Conservation (phyloP, 305 asterid species). For the Solanum hybrid region DNA sequence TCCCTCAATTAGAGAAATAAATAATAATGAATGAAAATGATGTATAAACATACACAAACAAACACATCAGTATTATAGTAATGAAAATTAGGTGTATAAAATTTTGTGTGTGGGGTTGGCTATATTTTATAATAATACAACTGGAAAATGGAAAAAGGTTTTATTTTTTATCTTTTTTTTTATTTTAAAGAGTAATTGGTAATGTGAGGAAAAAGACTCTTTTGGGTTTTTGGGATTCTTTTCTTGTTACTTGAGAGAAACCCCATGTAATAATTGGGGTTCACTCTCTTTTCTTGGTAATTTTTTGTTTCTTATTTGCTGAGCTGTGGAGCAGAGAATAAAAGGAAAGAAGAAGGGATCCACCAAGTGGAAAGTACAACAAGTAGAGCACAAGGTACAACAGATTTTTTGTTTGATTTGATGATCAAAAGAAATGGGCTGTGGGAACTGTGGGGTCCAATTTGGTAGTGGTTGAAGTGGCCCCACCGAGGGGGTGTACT, state of each 20-base stretch:
- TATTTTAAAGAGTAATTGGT: not conserved
- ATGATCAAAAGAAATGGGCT: constrained; percentile 2
- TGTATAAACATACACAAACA: constrained; percentile 34
- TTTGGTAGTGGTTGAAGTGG: constrained; percentile 10
- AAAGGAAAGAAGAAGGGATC: constrained; percentile 26
- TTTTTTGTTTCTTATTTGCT: not conserved
- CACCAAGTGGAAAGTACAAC: constrained; percentile 34
- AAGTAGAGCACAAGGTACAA: constrained; percentile 35
- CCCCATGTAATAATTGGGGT: not conserved
- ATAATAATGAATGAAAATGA: constrained; percentile 50
- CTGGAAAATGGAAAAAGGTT: constrained; percentile 23
- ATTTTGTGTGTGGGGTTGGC: not conserved
- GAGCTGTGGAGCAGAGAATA: constrained; percentile 31
- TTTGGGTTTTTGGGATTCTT: constrained; percentile 14
- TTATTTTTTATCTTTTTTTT: constrained; percentile 8
- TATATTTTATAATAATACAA: not conserved
- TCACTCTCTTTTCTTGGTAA: constrained; percentile 5
- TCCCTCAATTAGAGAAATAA: constrained; percentile 7
- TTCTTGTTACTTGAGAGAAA: not conserved
- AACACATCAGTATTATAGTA: not conserved
- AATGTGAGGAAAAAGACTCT: not conserved
- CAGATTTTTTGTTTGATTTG: constrained; percentile 8
- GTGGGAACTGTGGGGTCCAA: constrained; percentile 2
- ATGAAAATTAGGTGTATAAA: not conserved
- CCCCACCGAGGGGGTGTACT: not conserved